Evolutionary conservation across 305 asterid genomes (phyloP).

Genomic region (Solanum hybrid): DNA sequence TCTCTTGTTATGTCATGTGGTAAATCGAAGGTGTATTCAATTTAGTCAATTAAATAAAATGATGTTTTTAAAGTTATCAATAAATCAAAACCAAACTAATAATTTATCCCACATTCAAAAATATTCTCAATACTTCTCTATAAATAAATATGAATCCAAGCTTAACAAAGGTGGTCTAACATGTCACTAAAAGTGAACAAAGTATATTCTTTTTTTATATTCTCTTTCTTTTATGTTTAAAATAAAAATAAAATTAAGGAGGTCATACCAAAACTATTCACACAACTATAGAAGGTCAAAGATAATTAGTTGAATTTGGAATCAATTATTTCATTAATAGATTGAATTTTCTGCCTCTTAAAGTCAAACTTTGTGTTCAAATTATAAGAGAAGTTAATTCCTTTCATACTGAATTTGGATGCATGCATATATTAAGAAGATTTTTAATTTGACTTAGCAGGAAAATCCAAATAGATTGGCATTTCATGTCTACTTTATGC

Average conservation of each 20-base stretch:
- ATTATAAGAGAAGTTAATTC: neutral
- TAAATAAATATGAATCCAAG: neutral
- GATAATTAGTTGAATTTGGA: neutral
- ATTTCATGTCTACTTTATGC: neutral
- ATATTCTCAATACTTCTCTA: neutral
- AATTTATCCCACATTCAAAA: no score
- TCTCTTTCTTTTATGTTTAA: neutral
- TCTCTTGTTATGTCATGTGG: neutral
- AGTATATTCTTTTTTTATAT: neutral
- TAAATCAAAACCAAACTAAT: no score
- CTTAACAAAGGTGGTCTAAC: neutral
- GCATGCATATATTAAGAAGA: neutral
- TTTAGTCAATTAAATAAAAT: no score
- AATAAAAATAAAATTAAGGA: neutral
- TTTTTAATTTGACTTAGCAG: neutral
- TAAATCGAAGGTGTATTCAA: fast-evolving
- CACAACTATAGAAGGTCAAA: neutral
- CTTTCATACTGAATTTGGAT: neutral
- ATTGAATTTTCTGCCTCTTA: neutral
- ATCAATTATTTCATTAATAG: neutral
- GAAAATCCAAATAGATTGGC: neutral
- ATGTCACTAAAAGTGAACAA: neutral
- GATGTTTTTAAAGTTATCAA: no score
- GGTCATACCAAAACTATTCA: neutral
- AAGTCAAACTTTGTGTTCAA: neutral